These are phyloP conservation scores for Phialophora expanda DNA, from an alignment of 2,329 filamentous ascomycete genomes.

Conservation along the genomic window DNA sequence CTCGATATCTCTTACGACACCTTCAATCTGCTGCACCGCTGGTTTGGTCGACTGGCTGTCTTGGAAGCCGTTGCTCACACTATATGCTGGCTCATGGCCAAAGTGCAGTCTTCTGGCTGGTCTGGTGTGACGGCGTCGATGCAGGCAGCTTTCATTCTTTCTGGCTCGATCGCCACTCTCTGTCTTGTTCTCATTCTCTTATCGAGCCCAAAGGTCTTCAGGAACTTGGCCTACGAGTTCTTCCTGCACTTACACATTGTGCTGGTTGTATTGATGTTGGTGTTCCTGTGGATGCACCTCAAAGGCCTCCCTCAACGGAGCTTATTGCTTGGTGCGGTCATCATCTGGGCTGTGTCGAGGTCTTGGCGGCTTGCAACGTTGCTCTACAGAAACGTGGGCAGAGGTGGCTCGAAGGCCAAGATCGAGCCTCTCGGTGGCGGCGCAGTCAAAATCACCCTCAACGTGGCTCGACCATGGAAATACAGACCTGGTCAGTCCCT, in stretches of 20 bases:
- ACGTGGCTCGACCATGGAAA: slow-evolving; percentile 68
- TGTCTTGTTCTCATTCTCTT: slow-evolving; percentile 71
- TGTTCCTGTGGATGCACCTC: slow-evolving; percentile 79
- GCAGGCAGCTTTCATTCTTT: slow-evolving; percentile 44
- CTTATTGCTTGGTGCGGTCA: slow-evolving; percentile 74
- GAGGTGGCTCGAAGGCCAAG: slow-evolving; percentile 66
- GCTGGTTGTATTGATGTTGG: slow-evolving; percentile 70
- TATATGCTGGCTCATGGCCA: slow-evolving; percentile 74
- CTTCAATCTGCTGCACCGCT: slow-evolving; percentile 71
- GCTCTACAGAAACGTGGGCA: slow-evolving; percentile 66
- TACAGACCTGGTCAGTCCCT: slow-evolving; percentile 74
- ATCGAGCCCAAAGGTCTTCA: slow-evolving; percentile 75
- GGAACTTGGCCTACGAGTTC: slow-evolving; percentile 96
- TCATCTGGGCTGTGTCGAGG: slow-evolving; percentile 79
- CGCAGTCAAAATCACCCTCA: slow-evolving; percentile 71
- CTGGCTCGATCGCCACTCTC: slow-evolving; percentile 54
- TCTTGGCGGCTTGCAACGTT: slow-evolving; percentile 66
- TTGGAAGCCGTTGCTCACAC: slow-evolving; percentile 73
- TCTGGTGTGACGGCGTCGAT: slow-evolving; percentile 43
- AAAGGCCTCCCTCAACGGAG: slow-evolving; percentile 71
- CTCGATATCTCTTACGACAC: slow-evolving; percentile 52
- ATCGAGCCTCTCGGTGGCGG: slow-evolving; percentile 73
- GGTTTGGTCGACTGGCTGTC: slow-evolving; percentile 75
- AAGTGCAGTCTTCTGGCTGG: slow-evolving; percentile 55
- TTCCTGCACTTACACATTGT: slow-evolving; percentile 88